Evolutionary conservation across 495 filamentous ascomycete genomes (phyloP), one percentile per base, ranked within the genome.

Genomic region (Aspergillus funiculosus): DNA sequence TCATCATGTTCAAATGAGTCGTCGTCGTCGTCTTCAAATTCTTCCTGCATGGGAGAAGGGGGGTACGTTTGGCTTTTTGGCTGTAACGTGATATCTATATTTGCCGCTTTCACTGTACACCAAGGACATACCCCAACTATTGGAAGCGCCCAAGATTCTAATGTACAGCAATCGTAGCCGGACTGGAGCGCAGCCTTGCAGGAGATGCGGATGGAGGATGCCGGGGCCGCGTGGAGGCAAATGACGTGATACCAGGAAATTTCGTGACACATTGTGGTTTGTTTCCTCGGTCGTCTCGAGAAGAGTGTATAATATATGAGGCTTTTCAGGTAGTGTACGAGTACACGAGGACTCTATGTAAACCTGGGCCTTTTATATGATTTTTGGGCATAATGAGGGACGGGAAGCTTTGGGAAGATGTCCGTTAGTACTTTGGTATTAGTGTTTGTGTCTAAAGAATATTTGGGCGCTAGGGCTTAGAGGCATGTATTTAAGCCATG

Each of bases 241-340:
- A 60, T 25, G 39, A 46, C 51, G 40, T 63, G 48, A 35, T 57
- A 59, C 63, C 62, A 69, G 28, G 31, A 41, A 6, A 66, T 53
- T 20, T 18, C 10, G 20, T 66, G 59, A 39, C 65, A 68, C 65
- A 68, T 68, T n/a, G 28, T 45, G 42, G 42, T 50, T 37, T 30
- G 26, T 34, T 32, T 49, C 9, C 19, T 17, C 20, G 22, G 13
- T 24, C 29, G 4, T 20, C n/a, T n/a, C n/a, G n/a, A n/a, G n/a
- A n/a, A n/a, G n/a, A n/a, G n/a, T n/a, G n/a, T n/a, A n/a, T n/a
- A n/a, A n/a, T n/a, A n/a, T n/a, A n/a, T n/a, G n/a, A n/a, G n/a
- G n/a, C n/a, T n/a, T n/a, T n/a, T n/a, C n/a, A n/a, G n/a, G n/a
- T n/a, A n/a, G n/a, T n/a, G n/a, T n/a, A n/a, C n/a, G n/a, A n/a